Evolutionary conservation across 2,329 filamentous ascomycete species (phyloP).

Genomic region (Cercospora nicotianae): DNA sequence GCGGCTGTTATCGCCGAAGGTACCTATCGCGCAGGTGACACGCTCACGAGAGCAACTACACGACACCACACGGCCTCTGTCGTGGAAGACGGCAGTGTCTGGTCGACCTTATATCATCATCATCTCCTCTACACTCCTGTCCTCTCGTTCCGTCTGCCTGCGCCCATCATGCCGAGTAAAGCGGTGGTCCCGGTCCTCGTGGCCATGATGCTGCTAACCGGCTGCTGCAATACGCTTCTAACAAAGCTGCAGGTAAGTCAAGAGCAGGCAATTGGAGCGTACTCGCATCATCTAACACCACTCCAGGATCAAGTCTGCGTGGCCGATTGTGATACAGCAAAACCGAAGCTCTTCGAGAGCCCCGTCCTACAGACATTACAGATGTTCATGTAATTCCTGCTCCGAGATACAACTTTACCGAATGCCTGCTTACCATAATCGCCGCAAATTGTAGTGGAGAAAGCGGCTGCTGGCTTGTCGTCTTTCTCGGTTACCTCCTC

Average conservation of each 20-base stretch:
- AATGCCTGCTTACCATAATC: not conserved
- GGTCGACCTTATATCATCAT: not conserved
- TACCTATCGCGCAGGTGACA: slow-evolving; percentile 14
- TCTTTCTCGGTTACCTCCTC: slow-evolving; percentile 69
- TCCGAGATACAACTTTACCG: not conserved
- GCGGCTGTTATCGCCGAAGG: not conserved
- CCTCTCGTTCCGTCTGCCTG: not conserved
- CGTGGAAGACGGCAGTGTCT: not conserved
- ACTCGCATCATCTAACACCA: not conserved
- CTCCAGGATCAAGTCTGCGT: slow-evolving; percentile 98
- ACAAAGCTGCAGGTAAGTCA: slow-evolving; percentile 60
- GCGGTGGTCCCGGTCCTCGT: slow-evolving; percentile 80
- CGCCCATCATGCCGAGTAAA: slow-evolving; percentile 56
- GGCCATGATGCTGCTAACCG: slow-evolving; percentile 93
- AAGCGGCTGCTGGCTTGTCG: slow-evolving; percentile 91
- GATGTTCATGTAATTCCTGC: slow-evolving; percentile 70
- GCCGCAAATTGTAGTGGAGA: slow-evolving; percentile 59
- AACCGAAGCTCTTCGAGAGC: slow-evolving; percentile 79
- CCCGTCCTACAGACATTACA: slow-evolving; percentile 93
- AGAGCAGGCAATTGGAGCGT: not conserved
- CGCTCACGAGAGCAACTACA: slow-evolving; percentile 13
- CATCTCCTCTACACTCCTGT: not conserved
- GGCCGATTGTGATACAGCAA: slow-evolving; percentile 74
- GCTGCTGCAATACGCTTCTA: slow-evolving; percentile 93
- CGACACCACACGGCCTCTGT: not conserved